Evolutionary conservation across 768 basidiomycete genomes (phyloP).

Genomic region (Tulasnella sp.): DNA sequence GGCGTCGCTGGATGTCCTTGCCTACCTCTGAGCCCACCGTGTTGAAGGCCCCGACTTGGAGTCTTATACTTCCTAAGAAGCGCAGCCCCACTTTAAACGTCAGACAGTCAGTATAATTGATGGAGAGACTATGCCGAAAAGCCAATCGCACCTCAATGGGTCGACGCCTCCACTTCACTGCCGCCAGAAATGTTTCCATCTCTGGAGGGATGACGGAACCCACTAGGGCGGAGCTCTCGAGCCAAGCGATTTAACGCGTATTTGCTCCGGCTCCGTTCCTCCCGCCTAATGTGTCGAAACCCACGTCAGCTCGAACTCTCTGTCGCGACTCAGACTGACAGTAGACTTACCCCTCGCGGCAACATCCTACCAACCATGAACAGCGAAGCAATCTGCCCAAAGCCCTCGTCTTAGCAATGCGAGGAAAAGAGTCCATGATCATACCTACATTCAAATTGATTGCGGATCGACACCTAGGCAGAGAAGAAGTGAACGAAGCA

Average conservation of each 20-base stretch:
- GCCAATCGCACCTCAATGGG: not conserved
- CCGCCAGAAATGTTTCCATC: not conserved
- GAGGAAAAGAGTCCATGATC: not conserved
- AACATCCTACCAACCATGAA: not conserved
- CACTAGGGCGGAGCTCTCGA: not conserved
- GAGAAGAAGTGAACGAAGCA: too few species aligned
- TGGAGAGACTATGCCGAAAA: not conserved
- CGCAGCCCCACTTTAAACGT: not conserved
- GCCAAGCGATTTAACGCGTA: not conserved
- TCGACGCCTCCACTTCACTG: not conserved
- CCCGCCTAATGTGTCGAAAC: not conserved
- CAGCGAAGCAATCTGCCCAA: not conserved
- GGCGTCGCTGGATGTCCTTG: too few species aligned
- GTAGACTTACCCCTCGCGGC: not conserved
- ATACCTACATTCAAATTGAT: not conserved
- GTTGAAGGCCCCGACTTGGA: too few species aligned
- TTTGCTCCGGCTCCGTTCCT: not conserved
- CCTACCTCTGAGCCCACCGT: too few species aligned
- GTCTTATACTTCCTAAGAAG: not conserved
- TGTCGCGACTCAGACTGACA: not conserved
- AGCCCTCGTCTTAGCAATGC: not conserved
- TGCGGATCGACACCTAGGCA: too few species aligned
- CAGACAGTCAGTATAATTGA: not conserved
- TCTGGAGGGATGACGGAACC: not conserved
- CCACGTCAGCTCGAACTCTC: not conserved